A percentile compares a stretch with the other conserved stretches of the same genome.
Evolutionary conservation across 179 eudicot species (phyloP).

Genomic region (Carnegiea gigantea): DNA sequence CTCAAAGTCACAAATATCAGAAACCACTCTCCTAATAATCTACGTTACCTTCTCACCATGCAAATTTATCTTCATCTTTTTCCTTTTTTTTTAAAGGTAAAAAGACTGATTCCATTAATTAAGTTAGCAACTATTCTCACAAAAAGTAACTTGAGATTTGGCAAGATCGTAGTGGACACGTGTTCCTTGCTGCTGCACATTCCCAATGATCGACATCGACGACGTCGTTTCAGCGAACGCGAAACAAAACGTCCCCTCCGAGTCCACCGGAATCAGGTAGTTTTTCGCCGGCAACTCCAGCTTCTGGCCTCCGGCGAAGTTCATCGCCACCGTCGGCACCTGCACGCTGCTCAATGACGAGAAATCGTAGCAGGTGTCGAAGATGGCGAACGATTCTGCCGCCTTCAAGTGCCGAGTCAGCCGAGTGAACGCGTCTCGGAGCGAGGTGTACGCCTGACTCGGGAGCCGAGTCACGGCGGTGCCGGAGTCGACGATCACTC

Average conservation of each 20-base stretch:
- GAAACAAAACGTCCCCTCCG: constrained; percentile 71
- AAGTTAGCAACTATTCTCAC: constrained; percentile 37
- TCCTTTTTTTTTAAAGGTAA: no score
- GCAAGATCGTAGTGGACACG: constrained; percentile 82
- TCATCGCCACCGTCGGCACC: constrained; percentile 82
- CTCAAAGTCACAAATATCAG: constrained; percentile 3
- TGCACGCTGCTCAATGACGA: constrained; percentile 64
- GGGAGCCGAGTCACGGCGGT: constrained; percentile 77
- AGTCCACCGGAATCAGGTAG: constrained; percentile 84
- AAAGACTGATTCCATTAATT: no score
- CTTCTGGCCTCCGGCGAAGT: constrained; percentile 55
- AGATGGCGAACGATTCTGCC: constrained; percentile 49
- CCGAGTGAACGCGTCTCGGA: constrained; percentile 62
- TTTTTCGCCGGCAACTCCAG: constrained; percentile 74
- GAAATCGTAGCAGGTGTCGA: constrained; percentile 90
- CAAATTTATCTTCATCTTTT: not conserved
- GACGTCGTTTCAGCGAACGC: constrained; percentile 81
- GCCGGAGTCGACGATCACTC: constrained; percentile 87
- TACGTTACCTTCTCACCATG: not conserved
- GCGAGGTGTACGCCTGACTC: constrained; percentile 59
- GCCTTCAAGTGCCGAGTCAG: constrained; percentile 37
- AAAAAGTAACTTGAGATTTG: constrained; percentile 30
- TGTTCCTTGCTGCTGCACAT: constrained; percentile 86
- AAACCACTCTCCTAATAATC: not conserved
- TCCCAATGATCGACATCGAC: constrained; percentile 84